These are phyloP conservation scores for Recurvomyces mirabilis DNA, from an alignment of 495 filamentous ascomycete species.

Conservation along the genomic window DNA sequence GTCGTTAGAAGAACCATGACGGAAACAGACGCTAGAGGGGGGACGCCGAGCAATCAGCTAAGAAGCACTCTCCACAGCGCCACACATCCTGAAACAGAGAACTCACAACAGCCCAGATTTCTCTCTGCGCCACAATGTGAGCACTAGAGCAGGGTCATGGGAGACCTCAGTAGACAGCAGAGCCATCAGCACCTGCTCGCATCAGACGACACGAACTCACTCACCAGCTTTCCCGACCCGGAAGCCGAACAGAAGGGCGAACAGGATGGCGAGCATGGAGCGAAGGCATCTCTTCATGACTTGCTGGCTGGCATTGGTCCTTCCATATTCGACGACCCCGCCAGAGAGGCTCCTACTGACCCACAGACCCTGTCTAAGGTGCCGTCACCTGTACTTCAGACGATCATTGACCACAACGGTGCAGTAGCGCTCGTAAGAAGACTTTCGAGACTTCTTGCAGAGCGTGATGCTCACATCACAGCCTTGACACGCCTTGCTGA, in stretches of 20 bases:
- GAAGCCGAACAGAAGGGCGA: neutral
- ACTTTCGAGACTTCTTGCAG: constrained; percentile 12
- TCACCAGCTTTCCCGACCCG: constrained; percentile 18
- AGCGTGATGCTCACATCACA: constrained; percentile 20
- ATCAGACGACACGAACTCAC: constrained; percentile 6
- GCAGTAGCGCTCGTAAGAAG: constrained; percentile 9
- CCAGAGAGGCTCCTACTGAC: neutral
- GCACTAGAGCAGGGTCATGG: neutral
- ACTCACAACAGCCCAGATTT: neutral
- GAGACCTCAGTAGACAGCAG: constrained; percentile 11
- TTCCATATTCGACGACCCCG: constrained; percentile 16
- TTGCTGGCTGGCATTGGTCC: constrained; percentile 13
- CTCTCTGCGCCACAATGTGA: constrained; percentile 4
- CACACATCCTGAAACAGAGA: neutral
- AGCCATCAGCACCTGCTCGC: constrained; percentile 4
- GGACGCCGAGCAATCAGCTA: neutral
- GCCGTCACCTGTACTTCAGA: constrained; percentile 4
- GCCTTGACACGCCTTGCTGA: constrained; percentile 18
- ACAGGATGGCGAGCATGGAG: neutral
- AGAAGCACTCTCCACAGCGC: neutral
- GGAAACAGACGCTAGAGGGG: no score
- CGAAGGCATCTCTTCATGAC: constrained; percentile 1
- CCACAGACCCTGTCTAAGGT: constrained; percentile 15
- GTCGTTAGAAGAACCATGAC: no score
- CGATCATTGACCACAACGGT: constrained; percentile 13